Conservation (phyloP, 768 basidiomycete genomes). For the Russula sp. region DNA sequence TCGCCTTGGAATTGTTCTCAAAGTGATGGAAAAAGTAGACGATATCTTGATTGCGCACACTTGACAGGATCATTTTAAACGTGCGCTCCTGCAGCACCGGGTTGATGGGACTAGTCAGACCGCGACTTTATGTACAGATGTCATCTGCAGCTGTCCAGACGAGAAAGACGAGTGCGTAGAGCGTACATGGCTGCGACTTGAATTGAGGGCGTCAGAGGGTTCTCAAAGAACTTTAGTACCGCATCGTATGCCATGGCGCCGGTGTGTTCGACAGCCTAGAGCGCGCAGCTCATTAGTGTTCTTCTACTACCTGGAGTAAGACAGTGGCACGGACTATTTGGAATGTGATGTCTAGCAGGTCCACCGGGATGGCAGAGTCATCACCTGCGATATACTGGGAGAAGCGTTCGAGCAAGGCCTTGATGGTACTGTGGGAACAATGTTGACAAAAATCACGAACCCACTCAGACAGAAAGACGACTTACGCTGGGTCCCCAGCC, state of each 20-base stretch:
- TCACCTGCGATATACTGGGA: slow-evolving; percentile 60
- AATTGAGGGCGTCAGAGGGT: slow-evolving; percentile 66
- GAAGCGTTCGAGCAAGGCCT: slow-evolving; percentile 68
- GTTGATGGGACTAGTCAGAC: slow-evolving; percentile 56
- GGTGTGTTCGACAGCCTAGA: slow-evolving; percentile 65
- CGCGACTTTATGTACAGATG: slow-evolving; percentile 38
- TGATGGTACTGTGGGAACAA: slow-evolving; percentile 48
- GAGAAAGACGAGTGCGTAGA: background rate
- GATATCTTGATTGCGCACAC: slow-evolving; percentile 54
- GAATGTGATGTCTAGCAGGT: slow-evolving; percentile 57
- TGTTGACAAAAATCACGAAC: slow-evolving; percentile 22
- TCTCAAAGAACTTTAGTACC: slow-evolving; percentile 57
- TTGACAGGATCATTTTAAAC: slow-evolving; percentile 48
- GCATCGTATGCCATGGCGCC: slow-evolving; percentile 70
- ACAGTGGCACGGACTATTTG: slow-evolving; percentile 35
- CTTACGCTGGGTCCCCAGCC: slow-evolving; percentile 38
- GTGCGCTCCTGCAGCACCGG: too few species aligned
- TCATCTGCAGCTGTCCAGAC: background rate
- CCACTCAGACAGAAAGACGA: background rate
- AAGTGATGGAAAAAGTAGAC: slow-evolving; percentile 57
- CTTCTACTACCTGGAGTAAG: background rate
- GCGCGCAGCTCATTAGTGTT: slow-evolving; percentile 6
- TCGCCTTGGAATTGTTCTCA: slow-evolving; percentile 45
- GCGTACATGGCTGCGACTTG: slow-evolving; percentile 64
- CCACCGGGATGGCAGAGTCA: slow-evolving; percentile 70